Conservation (phyloP, 371 early-diverging fungal genomes). For the Actinomortierella wolfii region DNA sequence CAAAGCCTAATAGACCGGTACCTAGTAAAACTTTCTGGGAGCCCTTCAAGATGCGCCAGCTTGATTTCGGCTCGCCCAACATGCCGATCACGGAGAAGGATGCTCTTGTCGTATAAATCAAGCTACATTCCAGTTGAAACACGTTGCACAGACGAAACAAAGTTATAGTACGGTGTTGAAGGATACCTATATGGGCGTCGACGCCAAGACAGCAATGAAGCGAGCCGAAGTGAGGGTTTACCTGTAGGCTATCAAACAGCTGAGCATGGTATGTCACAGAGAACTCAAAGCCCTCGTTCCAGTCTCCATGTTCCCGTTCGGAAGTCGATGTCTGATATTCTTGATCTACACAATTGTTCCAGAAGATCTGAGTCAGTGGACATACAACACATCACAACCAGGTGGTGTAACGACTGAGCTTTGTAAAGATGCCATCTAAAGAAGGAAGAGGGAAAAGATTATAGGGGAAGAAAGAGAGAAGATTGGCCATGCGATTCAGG, state of each 20-base stretch:
- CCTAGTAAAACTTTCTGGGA: slow-evolving; percentile 73
- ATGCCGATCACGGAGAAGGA: slow-evolving; percentile 69
- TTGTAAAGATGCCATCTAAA: background rate
- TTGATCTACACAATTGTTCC: slow-evolving; percentile 55
- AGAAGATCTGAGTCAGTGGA: background rate
- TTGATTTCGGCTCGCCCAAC: slow-evolving; percentile 79
- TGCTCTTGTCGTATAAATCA: slow-evolving; percentile 71
- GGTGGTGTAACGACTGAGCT: too few relatives aligned
- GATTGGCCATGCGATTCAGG: background rate
- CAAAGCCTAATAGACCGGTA: too few relatives aligned
- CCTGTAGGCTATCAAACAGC: slow-evolving; percentile 74
- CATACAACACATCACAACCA: background rate
- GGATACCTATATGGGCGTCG: background rate
- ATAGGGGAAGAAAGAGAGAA: background rate
- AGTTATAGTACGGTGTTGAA: too few relatives aligned
- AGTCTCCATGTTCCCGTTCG: slow-evolving; percentile 62
- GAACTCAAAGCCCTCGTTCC: slow-evolving; percentile 82
- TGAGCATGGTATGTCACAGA: slow-evolving; percentile 76
- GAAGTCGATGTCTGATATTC: slow-evolving; percentile 68
- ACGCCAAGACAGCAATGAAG: too few relatives aligned
- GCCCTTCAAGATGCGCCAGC: slow-evolving; percentile 58
- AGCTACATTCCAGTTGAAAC: slow-evolving; percentile 51
- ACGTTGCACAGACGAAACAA: too few relatives aligned
- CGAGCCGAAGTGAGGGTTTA: slow-evolving; percentile 16
- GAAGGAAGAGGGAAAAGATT: background rate